Evolutionary conservation across 306 rosid species (phyloP), one percentile per base, ranked within the genome.

Genomic region (Prunus davidiana): DNA sequence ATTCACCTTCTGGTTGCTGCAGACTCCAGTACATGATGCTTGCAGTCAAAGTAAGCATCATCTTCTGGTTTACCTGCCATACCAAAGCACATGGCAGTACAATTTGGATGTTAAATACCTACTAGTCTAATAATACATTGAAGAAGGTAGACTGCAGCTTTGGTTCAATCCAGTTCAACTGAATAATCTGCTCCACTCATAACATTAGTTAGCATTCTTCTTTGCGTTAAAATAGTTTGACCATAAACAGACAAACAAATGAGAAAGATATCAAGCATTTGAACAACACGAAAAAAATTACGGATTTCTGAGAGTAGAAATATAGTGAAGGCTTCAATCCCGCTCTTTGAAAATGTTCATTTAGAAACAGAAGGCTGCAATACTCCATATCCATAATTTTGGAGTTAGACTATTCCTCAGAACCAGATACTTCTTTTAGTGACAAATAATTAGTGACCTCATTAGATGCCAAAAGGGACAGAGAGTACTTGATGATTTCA

Each of bases 21-120:
- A 95, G 86, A 88, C 99, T 92, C 99, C 99, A 92, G 84, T 87
- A 91, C 99, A 90, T 95, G 78, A 95, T 95, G 89, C 97, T 90
- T 64, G 99, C 99, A 49, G 93, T 82, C 89, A 95, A 77, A 67
- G 77, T 89, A 54, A 95, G 97, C n/a, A 95, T 90, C 99, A 95
- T 95, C 92, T 95, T 95, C 82, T 84, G 97, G 86, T 92, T 95
- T 71, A 92, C 97, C 99, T 95, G 82, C 58, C 57, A 75, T 20
- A 65, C 20, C 54, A 58, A 46, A 57, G 79, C 70, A 69, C 50
- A 51, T 16, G 24, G 56, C 27, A 16, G 34, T 41, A n/a, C 7
- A 75, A 5, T 58, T 73, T 55, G 22, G 64, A 54, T 61, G 79
- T 68, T 55, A 74, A 25, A 60, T 60, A 34, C 54, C 8, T n/a